Evolutionary conservation across 805 yeast species (phyloP).

Genomic region (Crinitomyces ghanaensis): DNA sequence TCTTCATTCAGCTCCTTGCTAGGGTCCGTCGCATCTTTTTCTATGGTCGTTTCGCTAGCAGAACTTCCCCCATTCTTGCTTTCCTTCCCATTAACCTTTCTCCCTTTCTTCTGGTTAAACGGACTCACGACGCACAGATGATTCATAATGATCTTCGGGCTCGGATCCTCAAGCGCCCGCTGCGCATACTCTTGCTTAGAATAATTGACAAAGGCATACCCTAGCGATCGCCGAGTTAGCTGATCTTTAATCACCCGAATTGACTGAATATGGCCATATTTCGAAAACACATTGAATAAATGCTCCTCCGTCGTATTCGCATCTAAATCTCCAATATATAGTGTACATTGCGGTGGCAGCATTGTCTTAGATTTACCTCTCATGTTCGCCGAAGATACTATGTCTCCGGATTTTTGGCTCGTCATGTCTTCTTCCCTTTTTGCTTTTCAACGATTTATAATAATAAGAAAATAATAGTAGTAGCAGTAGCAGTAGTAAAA

Average conservation of each 20-base stretch:
- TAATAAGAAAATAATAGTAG: no score
- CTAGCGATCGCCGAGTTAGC: constrained; percentile 74
- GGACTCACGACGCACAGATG: constrained; percentile 86
- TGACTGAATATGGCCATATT: constrained; percentile 73
- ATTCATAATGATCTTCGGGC: constrained; percentile 72
- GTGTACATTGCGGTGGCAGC: constrained; percentile 9
- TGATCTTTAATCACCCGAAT: constrained; percentile 90
- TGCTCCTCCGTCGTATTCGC: constrained; percentile 60
- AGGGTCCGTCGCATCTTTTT: no score
- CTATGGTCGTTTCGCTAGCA: no score
- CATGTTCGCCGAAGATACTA: no score
- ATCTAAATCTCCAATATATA: constrained; percentile 78
- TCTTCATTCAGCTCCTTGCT: no score
- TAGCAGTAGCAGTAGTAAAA: no score
- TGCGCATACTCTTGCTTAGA: constrained; percentile 69
- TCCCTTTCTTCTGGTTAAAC: constrained; percentile 93
- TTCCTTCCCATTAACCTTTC: no score
- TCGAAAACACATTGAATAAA: constrained; percentile 52
- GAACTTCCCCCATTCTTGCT: no score
- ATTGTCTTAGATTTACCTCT: no score
- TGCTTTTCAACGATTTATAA: no score
- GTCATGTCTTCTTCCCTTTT: no score
- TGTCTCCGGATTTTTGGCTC: no score
- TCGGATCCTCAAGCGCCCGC: constrained; percentile 71
- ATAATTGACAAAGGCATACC: constrained; percentile 86